Evolutionary conservation across 768 basidiomycete species (phyloP).

Genomic region (Leccinum disarticulatum): DNA sequence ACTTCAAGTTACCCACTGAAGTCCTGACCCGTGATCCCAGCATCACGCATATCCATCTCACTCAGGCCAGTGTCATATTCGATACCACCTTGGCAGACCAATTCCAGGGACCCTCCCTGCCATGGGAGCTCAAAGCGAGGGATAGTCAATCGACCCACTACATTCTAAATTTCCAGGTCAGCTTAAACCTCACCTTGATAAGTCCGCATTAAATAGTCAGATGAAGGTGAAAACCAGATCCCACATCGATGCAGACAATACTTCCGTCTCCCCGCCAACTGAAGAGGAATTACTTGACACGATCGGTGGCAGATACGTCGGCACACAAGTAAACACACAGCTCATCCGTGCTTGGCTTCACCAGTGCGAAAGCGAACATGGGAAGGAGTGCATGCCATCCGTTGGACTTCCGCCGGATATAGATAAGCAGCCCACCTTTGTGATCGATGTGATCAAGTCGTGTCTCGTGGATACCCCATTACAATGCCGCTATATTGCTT

Average conservation of each 20-base stretch:
- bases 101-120: conserved; percentile 2
- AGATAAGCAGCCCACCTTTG: conserved; percentile 10
- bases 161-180: conserved; percentile 13
- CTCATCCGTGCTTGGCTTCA: conserved; percentile 18
- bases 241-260: too few relatives aligned
- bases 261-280: not conserved
- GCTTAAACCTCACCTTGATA: not conserved
- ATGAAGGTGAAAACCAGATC: conserved; percentile 9
- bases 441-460: conserved; percentile 16
- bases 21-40: conserved; percentile 1
- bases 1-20: conserved; percentile 6
- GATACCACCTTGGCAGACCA: not conserved
- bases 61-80: conserved; percentile 6
- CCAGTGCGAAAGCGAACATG: conserved; percentile 14
- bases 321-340: conserved; percentile 1
- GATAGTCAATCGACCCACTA: not conserved
- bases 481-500: conserved; percentile 23
- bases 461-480: conserved; percentile 20
- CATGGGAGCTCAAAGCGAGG: conserved; percentile 9
- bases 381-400: conserved; percentile 5
- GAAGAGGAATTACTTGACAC: conserved; percentile 4
- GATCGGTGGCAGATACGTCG: conserved; percentile 12
- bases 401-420: not conserved
- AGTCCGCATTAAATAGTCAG: not conserved
- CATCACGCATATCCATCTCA: conserved; percentile 19